Base-by-base conservation (phyloP, 1,284 basidiomycete species). In the Ustilago trichophora region DNA sequence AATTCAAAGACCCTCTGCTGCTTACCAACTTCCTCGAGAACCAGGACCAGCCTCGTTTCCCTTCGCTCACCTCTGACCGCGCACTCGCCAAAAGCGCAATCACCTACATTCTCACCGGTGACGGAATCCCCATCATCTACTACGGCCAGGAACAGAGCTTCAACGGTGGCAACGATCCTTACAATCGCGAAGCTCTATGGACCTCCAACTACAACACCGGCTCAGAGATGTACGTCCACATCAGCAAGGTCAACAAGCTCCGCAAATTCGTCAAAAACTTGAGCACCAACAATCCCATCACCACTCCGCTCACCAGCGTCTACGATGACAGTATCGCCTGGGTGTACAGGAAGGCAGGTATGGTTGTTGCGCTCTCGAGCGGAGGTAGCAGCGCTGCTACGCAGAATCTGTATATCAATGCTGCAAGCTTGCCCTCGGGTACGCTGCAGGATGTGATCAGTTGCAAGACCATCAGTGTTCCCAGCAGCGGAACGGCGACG, bases 21-120 rank as follows among this genome's bases (percentile, higher is more conserved):
- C 84, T 91, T 2, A 90, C 90, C 3, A 91, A 91, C 72, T 92
- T 93, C 82, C 82, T 93, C 27, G 91, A 92, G 82, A 92, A 92
- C 82, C 90, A 92, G 72, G 90, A 92, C 77, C 67, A 90, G 18
- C 87, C 90, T 3, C 86, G 91, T 41, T 91, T 83, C 42, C 82
- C 82, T 21, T 59, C 40, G 63, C 73, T 37, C 43, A 54, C 41
- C 19, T 26, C 22, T 24, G 53, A 57, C 27, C 56, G 22, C 6
- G 15, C 57, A 10, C 75, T 84, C 16, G 73, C 82, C 29, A 82
- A 80, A 62, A 85, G 85, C 55, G 85, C 85, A 4, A 80, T 82
- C 33, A 80, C 83, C 3, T 84, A 80, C 45, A 77, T 83, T 3
- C 84, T 84, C 64, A 72, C 84, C 48, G 81, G 80, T 42, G 84